A percentile compares a stretch with the other conserved stretches of the same genome.
These are phyloP conservation scores for Talaromyces rugulosus DNA, from an alignment of 2,329 filamentous ascomycete genomes.

Conservation along the genomic window DNA sequence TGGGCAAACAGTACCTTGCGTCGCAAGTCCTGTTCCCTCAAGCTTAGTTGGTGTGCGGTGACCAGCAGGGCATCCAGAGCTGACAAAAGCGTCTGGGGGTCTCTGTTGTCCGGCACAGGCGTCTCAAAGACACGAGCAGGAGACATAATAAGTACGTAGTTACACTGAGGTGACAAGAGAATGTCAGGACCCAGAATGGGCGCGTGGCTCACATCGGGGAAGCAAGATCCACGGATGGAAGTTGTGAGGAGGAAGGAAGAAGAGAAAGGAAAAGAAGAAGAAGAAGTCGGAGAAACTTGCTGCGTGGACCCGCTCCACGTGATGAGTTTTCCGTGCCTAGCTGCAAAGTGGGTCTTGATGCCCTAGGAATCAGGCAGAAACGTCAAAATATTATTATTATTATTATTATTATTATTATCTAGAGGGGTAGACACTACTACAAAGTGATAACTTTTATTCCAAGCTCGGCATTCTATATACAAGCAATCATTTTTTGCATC, in stretches of 20 bases:
- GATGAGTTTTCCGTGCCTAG: background rate
- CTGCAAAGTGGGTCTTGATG: background rate
- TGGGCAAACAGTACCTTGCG: conserved; percentile 34
- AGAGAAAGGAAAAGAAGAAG: background rate
- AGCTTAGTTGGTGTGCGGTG: conserved; percentile 35
- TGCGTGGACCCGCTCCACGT: background rate
- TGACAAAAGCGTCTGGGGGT: conserved; percentile 34
- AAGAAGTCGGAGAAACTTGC: background rate
- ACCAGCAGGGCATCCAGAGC: conserved; percentile 41
- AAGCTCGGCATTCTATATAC: background rate
- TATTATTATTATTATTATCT: background rate
- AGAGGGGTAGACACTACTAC: no score
- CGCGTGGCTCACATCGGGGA: conserved; percentile 1
- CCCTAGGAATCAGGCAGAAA: background rate
- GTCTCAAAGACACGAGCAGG: conserved; percentile 26
- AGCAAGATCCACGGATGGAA: background rate
- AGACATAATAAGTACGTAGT: conserved; percentile 24
- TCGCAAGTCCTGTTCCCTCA: conserved; percentile 36
- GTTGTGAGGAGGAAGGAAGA: background rate
- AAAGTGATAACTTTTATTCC: background rate
- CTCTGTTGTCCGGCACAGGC: conserved; percentile 25
- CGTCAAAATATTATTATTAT: background rate
- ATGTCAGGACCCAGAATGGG: background rate
- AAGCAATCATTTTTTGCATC: background rate
- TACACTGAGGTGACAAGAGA: background rate